A percentile compares a stretch with the other conserved stretches of the same genome.
phyloP scores from a whole-genome alignment of 1,284 basidiomycete species.

The Pisolithus thermaeus region DNA sequence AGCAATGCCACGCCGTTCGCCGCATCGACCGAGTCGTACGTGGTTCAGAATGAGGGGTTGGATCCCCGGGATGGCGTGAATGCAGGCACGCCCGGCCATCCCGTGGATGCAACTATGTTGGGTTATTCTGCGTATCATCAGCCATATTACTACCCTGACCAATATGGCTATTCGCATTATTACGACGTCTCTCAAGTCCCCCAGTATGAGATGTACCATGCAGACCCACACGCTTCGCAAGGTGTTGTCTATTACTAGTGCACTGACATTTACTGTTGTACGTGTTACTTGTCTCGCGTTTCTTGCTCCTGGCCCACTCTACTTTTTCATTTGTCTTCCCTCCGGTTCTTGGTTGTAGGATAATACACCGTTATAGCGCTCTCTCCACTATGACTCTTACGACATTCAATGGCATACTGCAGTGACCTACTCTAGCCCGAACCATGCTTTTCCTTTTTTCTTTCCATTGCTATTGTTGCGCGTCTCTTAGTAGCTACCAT shows the following conservation, averaged over 20 bases:
- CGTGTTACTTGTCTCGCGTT: conserved; percentile 6
- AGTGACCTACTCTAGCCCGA: too few relatives aligned
- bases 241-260: conserved; percentile 45
- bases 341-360: too few relatives aligned
- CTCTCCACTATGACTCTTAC: too few relatives aligned
- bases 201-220: conserved; percentile 61
- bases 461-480: too few relatives aligned
- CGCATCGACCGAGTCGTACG: conserved; percentile 13
- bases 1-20: conserved; percentile 7
- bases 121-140: conserved; percentile 47
- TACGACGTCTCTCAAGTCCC: conserved; percentile 58
- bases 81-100: conserved; percentile 17
- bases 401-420: too few relatives aligned
- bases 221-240: conserved; percentile 44
- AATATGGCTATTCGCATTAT: conserved; percentile 59
- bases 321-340: too few relatives aligned
- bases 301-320: conserved; percentile 8
- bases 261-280: conserved; percentile 28
- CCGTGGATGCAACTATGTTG: conserved; percentile 38
- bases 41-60: conserved; percentile 11
- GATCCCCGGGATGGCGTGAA: conserved; percentile 15
- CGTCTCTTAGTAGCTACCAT: too few relatives aligned
- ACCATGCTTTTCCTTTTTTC: too few relatives aligned
- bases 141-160: conserved; percentile 60
- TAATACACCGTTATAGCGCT: too few relatives aligned